A percentile compares a stretch with the other conserved stretches of the same genome.
Evolutionary conservation across 2,329 filamentous ascomycete genomes (phyloP).

Genomic region (Coniochaeta hoffmannii): DNA sequence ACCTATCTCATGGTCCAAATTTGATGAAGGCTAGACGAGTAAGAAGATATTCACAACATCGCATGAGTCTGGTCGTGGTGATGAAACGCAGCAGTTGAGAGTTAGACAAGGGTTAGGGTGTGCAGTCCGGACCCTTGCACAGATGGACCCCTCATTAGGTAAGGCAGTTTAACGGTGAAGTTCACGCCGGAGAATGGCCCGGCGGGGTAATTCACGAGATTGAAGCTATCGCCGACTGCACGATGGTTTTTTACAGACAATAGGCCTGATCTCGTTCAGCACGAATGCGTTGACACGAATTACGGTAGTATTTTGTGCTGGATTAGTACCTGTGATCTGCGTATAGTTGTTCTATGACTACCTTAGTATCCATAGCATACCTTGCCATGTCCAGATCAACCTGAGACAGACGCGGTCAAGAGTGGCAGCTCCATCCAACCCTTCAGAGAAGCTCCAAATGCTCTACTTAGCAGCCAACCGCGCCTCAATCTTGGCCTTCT

Average conservation of each 20-base stretch:
- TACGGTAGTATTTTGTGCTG: no score
- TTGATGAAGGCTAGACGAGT: slow-evolving; percentile 4
- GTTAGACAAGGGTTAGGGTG: not conserved
- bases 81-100: not conserved
- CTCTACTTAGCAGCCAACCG: slow-evolving; percentile 41
- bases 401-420: no score
- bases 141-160: not conserved
- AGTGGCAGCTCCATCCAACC: no score
- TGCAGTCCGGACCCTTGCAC: not conserved
- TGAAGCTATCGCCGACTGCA: no score
- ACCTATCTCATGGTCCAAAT: not conserved
- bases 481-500: slow-evolving; percentile 68
- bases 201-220: not conserved
- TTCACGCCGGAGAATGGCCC: not conserved
- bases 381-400: no score
- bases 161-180: not conserved
- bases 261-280: no score
- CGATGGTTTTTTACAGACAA: no score
- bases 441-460: not conserved
- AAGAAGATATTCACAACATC: not conserved
- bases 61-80: not conserved
- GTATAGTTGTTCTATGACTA: no score
- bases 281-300: no score
- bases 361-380: no score
- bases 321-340: no score